Percentiles rank a stretch among this genome's conserved stretches.
Evolutionary conservation across 2,329 filamentous ascomycete species (phyloP).

Genomic region (Parastagonospora avenae): DNA sequence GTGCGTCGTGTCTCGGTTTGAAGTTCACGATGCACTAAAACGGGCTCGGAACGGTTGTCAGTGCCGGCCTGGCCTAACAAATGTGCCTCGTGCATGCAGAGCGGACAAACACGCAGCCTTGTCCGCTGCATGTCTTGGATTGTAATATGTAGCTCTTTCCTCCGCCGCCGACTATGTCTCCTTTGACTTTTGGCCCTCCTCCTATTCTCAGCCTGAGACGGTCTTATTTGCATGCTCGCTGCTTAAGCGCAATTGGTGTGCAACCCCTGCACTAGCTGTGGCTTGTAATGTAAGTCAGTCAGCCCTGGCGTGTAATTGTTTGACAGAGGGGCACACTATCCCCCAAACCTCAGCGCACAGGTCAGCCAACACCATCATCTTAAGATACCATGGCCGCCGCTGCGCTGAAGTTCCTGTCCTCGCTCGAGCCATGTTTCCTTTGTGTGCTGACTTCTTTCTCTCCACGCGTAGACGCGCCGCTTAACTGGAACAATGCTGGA

Average conservation of each 20-base stretch:
- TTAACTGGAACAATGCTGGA: slow-evolving; percentile 42
- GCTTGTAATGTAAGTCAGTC: slow-evolving; percentile 31
- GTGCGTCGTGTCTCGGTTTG: slow-evolving; percentile 20
- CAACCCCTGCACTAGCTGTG: slow-evolving; percentile 25
- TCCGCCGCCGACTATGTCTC: no score
- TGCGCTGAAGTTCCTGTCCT: slow-evolving; percentile 13
- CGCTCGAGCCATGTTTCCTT: slow-evolving; percentile 1
- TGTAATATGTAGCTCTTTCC: no score
- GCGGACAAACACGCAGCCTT: neutral
- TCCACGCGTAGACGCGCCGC: slow-evolving; percentile 17
- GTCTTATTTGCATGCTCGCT: slow-evolving; percentile 7
- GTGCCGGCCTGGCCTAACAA: slow-evolving; percentile 4
- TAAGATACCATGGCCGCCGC: slow-evolving; percentile 21
- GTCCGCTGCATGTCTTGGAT: neutral
- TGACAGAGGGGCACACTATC: slow-evolving; percentile 9
- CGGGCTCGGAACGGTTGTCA: slow-evolving; percentile 1
- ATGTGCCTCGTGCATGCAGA: slow-evolving; percentile 21
- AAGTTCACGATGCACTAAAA: slow-evolving; percentile 13
- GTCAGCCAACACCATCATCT: slow-evolving; percentile 9
- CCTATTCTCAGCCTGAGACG: neutral
- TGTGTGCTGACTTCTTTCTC: slow-evolving; percentile 17
- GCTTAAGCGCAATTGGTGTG: slow-evolving; percentile 9
- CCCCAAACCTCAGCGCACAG: slow-evolving; percentile 28
- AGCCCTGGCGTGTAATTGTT: slow-evolving; percentile 17
- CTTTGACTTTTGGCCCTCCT: neutral